These are phyloP conservation scores for Salvia miltiorrhiza DNA, from an alignment of 257 asterid species.

Conservation along the genomic window DNA sequence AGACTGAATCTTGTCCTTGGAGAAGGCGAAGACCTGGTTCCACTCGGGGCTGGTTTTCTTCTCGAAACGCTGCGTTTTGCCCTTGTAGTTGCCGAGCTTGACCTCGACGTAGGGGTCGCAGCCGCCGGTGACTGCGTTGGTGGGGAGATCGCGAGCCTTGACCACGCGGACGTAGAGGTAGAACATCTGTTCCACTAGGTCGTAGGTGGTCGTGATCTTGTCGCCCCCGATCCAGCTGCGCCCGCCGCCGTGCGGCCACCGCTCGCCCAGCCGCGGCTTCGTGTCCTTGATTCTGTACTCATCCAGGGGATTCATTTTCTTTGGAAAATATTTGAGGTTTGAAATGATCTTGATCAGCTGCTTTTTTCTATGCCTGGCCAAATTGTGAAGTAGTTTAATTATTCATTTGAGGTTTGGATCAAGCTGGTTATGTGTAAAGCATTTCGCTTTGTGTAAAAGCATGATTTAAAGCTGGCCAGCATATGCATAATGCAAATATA, in stretches of 20 bases:
- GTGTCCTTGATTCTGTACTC: conserved; percentile 66
- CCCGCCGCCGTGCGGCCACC: conserved; percentile 76
- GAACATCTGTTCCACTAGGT: conserved; percentile 84
- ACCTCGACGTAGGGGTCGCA: conserved; percentile 81
- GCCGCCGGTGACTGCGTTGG: conserved; percentile 55
- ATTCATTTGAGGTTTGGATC: background rate
- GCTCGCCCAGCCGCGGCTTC: conserved; percentile 66
- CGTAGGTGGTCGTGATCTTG: conserved; percentile 61
- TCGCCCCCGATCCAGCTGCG: conserved; percentile 65
- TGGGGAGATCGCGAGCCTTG: conserved; percentile 58
- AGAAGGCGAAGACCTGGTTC: conserved; percentile 67
- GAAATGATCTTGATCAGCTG: background rate
- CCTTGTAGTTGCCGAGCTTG: conserved; percentile 75
- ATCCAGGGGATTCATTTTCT: conserved; percentile 34
- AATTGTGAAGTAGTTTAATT: background rate
- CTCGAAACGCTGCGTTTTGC: conserved; percentile 62
- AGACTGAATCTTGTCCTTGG: conserved; percentile 67
- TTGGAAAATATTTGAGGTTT: background rate
- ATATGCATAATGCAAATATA: background rate
- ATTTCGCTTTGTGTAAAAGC: conserved; percentile 22
- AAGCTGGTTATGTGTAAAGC: conserved; percentile 8
- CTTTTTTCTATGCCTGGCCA: background rate
- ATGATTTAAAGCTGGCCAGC: conserved; percentile 19
- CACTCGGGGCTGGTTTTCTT: conserved; percentile 54
- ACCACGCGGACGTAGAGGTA: conserved; percentile 79